Evolutionary conservation across 176 grass and related monocot species (phyloP).

Genomic region (Phragmites australis): DNA sequence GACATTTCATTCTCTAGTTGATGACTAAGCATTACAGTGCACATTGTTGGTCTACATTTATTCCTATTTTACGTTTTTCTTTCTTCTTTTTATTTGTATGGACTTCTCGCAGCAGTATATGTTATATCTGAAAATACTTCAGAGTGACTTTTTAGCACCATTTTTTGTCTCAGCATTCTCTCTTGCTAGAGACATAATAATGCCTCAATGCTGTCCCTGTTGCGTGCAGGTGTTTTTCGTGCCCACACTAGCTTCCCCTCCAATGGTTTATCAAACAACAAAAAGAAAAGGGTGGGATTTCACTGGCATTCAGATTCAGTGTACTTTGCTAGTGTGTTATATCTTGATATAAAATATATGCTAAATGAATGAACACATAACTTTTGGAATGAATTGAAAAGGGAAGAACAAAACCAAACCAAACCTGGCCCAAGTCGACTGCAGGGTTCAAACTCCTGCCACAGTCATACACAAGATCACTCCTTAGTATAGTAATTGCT

Average conservation of each 20-base stretch:
- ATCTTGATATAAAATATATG: neutral
- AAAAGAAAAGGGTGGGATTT: neutral
- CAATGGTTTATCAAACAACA: neutral
- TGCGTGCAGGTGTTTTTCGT: neutral
- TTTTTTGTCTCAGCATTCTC: too few species aligned
- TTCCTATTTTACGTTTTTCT: neutral
- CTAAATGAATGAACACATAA: neutral
- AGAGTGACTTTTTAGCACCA: neutral
- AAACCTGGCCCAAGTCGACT: conserved; percentile 72
- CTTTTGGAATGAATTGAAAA: neutral
- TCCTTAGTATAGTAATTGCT: conserved; percentile 53
- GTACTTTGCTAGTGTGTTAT: neutral
- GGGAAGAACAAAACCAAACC: neutral
- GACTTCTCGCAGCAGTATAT: too few species aligned
- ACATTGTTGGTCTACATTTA: neutral
- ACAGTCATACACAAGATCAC: conserved; percentile 64
- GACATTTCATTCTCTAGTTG: neutral
- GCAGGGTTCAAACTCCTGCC: conserved; percentile 74
- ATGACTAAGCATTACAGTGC: neutral
- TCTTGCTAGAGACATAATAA: neutral
- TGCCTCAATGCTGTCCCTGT: neutral
- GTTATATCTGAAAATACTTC: neutral
- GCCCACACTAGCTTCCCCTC: neutral
- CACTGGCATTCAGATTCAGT: neutral
- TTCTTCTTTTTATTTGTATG: neutral